phyloP scores from a whole-genome alignment of 139 green algal genomes.

The Edaphochlamys debaryana region DNA sequence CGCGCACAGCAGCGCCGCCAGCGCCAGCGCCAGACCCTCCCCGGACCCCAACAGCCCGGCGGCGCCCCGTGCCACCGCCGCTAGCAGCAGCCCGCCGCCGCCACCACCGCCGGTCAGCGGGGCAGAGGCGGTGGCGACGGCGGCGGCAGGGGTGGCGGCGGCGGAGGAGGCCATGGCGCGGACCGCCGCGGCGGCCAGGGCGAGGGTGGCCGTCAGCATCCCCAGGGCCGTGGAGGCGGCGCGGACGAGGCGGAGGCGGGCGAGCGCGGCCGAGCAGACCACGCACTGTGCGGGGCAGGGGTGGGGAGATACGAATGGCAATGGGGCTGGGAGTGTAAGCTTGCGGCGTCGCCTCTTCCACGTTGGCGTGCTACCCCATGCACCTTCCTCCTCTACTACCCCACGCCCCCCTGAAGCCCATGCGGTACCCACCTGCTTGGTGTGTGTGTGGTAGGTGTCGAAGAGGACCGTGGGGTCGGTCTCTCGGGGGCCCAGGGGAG shows the following conservation, averaged over 20 bases:
- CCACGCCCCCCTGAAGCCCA: too few relatives aligned
- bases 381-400: too few relatives aligned
- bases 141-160: too few relatives aligned
- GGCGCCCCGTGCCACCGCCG: background rate
- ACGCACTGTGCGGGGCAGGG: background rate
- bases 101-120: background rate
- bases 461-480: background rate
- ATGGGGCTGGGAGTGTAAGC: too few relatives aligned
- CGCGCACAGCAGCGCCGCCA: background rate
- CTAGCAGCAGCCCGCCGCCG: background rate
- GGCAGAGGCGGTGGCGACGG: too few relatives aligned
- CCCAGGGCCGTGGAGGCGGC: background rate
- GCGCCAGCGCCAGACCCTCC: background rate
- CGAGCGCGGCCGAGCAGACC: background rate
- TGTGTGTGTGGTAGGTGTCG: background rate
- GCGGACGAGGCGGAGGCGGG: background rate
- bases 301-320: too few relatives aligned
- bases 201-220: background rate
- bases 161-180: background rate
- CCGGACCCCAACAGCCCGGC: background rate
- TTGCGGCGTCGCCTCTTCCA: too few relatives aligned
- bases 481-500: background rate
- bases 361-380: too few relatives aligned
- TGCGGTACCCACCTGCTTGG: too few relatives aligned
- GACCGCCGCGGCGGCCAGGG: background rate